Evolutionary conservation across 2,329 filamentous ascomycete species (phyloP).

Genomic region (Sporothrix humicola): DNA sequence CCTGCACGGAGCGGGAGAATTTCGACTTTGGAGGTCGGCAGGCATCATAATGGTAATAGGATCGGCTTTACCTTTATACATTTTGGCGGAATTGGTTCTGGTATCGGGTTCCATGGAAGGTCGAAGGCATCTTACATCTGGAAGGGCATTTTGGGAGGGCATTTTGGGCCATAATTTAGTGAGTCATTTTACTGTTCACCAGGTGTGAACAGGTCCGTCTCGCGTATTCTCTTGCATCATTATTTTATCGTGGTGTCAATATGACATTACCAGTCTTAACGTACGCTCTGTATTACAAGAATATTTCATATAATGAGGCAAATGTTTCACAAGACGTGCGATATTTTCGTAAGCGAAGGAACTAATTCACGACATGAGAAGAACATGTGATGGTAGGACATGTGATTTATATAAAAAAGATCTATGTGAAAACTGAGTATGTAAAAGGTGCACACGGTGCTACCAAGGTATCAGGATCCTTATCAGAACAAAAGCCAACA

Average conservation of each 20-base stretch:
- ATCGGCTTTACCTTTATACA: neutral
- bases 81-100: neutral
- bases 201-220: neutral
- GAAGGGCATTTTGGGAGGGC: neutral
- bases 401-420: neutral
- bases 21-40: too few relatives aligned
- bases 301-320: too few relatives aligned
- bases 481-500: neutral
- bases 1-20: too few relatives aligned
- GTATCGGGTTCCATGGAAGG: neutral
- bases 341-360: neutral
- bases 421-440: slow-evolving; percentile 1
- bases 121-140: too few relatives aligned
- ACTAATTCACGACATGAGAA: neutral
- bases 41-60: slow-evolving; percentile 13
- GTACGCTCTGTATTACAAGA: too few relatives aligned
- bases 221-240: neutral
- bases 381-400: neutral
- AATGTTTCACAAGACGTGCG: neutral
- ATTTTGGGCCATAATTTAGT: neutral
- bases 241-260: too few relatives aligned
- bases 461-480: slow-evolving; percentile 23
- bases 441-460: neutral
- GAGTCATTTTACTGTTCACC: neutral
- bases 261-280: too few relatives aligned